These are phyloP conservation scores for Gastrodia elata DNA, from an alignment of 106 monocot genomes.

Conservation along the genomic window DNA sequence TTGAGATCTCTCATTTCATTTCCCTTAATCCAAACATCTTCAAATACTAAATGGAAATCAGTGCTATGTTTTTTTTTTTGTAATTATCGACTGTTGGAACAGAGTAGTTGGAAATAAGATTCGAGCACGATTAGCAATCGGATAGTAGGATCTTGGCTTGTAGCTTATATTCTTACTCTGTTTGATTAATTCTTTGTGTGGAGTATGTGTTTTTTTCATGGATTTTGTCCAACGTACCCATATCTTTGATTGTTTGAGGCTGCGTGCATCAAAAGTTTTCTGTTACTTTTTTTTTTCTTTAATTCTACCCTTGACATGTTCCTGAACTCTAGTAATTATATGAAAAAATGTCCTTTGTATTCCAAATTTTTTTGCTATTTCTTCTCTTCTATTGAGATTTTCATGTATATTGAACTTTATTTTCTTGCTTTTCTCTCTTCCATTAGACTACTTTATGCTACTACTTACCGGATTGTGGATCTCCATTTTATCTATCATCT, in stretches of 20 bases:
- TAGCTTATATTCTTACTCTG: not conserved
- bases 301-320: not conserved
- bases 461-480: not conserved
- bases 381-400: no score
- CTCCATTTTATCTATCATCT: not conserved
- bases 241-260: not conserved
- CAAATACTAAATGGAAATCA: not conserved
- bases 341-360: not conserved
- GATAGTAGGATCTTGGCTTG: not conserved
- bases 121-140: not conserved
- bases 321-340: not conserved
- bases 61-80: not conserved
- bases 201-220: not conserved
- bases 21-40: not conserved
- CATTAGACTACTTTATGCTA: not conserved
- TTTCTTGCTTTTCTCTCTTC: not conserved
- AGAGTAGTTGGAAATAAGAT: not conserved
- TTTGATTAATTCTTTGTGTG: not conserved
- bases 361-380: no score
- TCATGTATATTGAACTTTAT: no score
- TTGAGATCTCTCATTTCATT: not conserved
- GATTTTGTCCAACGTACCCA: not conserved
- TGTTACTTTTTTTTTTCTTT: not conserved
- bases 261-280: not conserved
- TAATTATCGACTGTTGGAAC: not conserved